Percentiles rank a stretch among this genome's conserved stretches.
These are phyloP conservation scores for Patellifolia procumbens DNA, from an alignment of 179 eudicot genomes.

Conservation along the genomic window DNA sequence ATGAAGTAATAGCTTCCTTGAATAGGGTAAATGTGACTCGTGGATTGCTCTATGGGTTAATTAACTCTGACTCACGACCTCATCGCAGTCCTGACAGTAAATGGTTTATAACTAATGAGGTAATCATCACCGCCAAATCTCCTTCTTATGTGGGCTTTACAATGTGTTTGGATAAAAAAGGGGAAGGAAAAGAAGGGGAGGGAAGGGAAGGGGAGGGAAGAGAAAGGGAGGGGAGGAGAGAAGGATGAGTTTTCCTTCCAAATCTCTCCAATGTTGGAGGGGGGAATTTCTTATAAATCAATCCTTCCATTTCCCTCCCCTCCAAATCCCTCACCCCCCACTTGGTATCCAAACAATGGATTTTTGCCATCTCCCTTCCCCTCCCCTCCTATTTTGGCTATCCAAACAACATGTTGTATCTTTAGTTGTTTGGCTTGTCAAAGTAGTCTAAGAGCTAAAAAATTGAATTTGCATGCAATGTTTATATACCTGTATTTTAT, in stretches of 20 bases:
- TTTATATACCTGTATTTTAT: not conserved
- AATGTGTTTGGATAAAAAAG: too few relatives aligned
- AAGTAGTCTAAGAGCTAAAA: not conserved
- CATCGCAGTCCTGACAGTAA: constrained; percentile 85
- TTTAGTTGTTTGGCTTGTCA: not conserved
- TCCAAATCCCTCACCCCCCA: too few relatives aligned
- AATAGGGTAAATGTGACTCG: constrained; percentile 50
- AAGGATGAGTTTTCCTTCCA: too few relatives aligned
- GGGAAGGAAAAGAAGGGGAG: too few relatives aligned
- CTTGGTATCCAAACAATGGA: too few relatives aligned
- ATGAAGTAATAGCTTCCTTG: constrained; percentile 72
- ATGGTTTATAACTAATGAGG: constrained; percentile 88
- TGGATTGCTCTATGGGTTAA: constrained; percentile 90
- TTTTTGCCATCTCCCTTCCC: too few relatives aligned
- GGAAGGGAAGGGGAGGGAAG: too few relatives aligned
- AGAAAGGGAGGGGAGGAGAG: too few relatives aligned
- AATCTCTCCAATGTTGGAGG: too few relatives aligned
- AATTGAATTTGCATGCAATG: not conserved
- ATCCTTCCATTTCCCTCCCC: too few relatives aligned
- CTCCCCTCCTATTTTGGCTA: not conserved
- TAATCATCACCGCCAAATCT: constrained; percentile 22
- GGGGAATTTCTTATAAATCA: too few relatives aligned
- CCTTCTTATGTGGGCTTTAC: not conserved
- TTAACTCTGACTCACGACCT: constrained; percentile 76
- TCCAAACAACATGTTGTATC: not conserved